Evolutionary conservation across 257 asterid species (phyloP).

Genomic region (Jacaranda mimosifolia): DNA sequence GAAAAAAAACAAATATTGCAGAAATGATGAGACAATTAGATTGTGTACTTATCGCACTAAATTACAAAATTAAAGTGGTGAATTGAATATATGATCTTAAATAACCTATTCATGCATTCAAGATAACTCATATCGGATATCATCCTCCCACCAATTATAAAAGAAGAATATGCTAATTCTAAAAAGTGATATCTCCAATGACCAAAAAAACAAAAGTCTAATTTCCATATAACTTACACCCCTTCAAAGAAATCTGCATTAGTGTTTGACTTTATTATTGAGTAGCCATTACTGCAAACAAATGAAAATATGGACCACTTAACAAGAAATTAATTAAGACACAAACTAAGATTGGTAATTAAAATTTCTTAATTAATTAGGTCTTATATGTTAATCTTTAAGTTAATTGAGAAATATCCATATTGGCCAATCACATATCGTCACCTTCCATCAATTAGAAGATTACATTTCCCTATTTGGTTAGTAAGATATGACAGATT

Average conservation of each 20-base stretch:
- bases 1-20: too few relatives aligned
- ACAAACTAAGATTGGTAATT: too few relatives aligned
- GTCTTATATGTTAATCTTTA: background rate
- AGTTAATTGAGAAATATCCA: constrained; percentile 6
- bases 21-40: too few relatives aligned
- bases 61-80: background rate
- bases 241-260: constrained; percentile 33
- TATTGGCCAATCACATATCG: background rate
- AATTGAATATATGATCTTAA: background rate
- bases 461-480: constrained; percentile 21
- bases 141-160: background rate
- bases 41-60: background rate
- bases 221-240: background rate
- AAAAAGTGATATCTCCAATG: background rate
- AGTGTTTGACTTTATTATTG: constrained; percentile 41
- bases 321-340: constrained; percentile 22
- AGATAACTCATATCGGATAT: background rate
- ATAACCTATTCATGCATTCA: background rate
- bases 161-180: background rate
- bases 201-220: background rate
- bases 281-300: constrained; percentile 51
- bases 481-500: constrained; percentile 44
- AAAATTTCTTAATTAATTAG: background rate
- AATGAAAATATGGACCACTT: constrained; percentile 43
- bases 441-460: constrained; percentile 18